A percentile compares a stretch with the other conserved stretches of the same genome.
These are phyloP conservation scores for Diplocarpon rosae DNA, from an alignment of 2,329 filamentous ascomycete species.

Conservation along the genomic window DNA sequence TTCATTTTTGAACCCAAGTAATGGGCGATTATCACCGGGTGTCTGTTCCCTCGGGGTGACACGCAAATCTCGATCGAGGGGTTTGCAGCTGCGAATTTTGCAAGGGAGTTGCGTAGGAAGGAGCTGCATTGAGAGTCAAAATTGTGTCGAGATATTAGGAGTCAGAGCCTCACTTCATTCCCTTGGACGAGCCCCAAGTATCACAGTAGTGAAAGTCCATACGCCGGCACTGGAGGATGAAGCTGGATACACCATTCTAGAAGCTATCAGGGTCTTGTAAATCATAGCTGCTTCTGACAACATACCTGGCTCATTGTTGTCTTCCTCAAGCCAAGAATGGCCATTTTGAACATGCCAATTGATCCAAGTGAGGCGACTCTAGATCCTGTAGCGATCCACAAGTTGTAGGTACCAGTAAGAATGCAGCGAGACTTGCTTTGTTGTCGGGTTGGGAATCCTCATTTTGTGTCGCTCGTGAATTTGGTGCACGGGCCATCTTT, in stretches of 20 bases:
- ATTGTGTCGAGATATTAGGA: background rate
- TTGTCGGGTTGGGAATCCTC: background rate
- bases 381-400: no score
- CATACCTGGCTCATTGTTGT: slow-evolving; percentile 44
- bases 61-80: slow-evolving; percentile 86
- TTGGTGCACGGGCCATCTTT: background rate
- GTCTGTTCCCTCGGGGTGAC: slow-evolving; percentile 78
- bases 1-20: slow-evolving; percentile 68
- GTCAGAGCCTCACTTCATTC: slow-evolving; percentile 69
- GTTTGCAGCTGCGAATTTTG: slow-evolving; percentile 68
- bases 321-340: slow-evolving; percentile 41
- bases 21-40: slow-evolving; percentile 78
- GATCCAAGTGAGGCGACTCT: background rate
- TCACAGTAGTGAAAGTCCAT: slow-evolving; percentile 97
- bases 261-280: slow-evolving; percentile 9
- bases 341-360: slow-evolving; percentile 30
- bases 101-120: slow-evolving; percentile 70
- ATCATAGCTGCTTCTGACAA: background rate
- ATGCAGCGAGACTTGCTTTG: background rate
- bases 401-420: background rate
- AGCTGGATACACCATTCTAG: slow-evolving; percentile 92
- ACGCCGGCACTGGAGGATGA: slow-evolving; percentile 94
- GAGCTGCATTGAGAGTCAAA: slow-evolving; percentile 37
- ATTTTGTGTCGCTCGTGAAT: no score
- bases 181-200: slow-evolving; percentile 82